Conservation (phyloP, 495 filamentous ascomycete genomes). For the Neurospora sp. region DNA sequence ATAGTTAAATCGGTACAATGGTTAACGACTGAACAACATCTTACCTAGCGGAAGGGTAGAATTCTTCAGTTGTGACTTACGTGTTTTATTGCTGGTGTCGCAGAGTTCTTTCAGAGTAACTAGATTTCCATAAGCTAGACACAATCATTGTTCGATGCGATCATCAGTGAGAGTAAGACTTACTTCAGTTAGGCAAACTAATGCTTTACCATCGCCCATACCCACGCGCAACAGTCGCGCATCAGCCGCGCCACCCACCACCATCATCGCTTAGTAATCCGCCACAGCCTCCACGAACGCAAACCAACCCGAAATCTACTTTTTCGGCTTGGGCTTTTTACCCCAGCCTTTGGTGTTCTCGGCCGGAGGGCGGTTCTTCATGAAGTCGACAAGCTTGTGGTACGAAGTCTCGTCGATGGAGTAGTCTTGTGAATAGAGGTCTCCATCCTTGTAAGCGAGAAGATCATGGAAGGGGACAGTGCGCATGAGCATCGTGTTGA, state of each 20-base stretch:
- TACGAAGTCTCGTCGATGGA: not conserved
- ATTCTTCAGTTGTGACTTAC: not conserved
- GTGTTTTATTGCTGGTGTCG: not conserved
- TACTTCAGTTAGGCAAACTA: not conserved
- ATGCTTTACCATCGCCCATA: not conserved
- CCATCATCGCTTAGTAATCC: not conserved
- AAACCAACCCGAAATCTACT: not conserved
- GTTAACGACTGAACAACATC: not conserved
- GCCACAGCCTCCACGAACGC: not conserved
- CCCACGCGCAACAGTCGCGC: not conserved
- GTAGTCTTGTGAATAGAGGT: not conserved
- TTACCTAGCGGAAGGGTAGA: not conserved
- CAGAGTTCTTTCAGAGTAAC: not conserved
- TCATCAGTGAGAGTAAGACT: not conserved
- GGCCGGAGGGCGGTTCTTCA: not conserved
- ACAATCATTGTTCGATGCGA: not conserved
- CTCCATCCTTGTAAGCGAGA: not conserved
- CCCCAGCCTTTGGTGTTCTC: not conserved
- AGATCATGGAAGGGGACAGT: not conserved
- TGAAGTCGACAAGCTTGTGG: not conserved
- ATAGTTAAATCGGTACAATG: not conserved
- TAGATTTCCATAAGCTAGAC: not conserved
- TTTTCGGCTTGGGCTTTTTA: not conserved
- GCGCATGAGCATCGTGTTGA: not conserved
- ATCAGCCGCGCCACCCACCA: not conserved